A percentile compares a stretch with the other conserved stretches of the same genome.
Conservation (phyloP, 805 yeast genomes). For the Scheffersomyces lignosus region DNA sequence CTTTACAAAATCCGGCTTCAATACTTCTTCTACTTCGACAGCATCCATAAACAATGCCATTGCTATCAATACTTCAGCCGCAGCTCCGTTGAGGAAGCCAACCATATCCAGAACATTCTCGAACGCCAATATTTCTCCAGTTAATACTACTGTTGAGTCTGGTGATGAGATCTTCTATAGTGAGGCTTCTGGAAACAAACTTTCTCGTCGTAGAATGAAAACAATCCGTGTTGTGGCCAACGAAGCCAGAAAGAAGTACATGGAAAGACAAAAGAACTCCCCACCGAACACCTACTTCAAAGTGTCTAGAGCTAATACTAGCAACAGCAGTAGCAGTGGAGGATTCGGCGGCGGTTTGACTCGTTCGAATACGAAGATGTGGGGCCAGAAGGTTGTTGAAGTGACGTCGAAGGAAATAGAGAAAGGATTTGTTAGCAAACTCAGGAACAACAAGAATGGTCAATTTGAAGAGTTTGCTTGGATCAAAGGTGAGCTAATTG, state of each 20-base stretch:
- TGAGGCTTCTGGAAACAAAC: slow-evolving; percentile 37
- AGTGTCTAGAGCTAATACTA: slow-evolving; percentile 1
- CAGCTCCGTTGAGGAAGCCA: slow-evolving; percentile 22
- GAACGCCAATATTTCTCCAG: slow-evolving; percentile 41
- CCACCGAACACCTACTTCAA: slow-evolving; percentile 1
- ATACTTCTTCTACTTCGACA: too few species aligned
- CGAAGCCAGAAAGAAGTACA: slow-evolving; percentile 61
- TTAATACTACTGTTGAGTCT: slow-evolving; percentile 19
- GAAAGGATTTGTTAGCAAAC: slow-evolving; percentile 62
- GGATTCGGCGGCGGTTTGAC: slow-evolving; percentile 47
- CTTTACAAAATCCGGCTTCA: too few species aligned
- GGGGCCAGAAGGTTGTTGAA: slow-evolving; percentile 95
- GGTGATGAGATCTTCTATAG: slow-evolving; percentile 38
- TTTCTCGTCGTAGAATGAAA: slow-evolving; percentile 66
- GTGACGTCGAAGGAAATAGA: slow-evolving; percentile 72
- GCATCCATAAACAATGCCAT: background rate
- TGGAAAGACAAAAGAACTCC: slow-evolving; percentile 21
- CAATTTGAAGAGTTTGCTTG: slow-evolving; percentile 87
- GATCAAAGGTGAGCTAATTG: slow-evolving; percentile 96
- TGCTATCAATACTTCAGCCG: background rate
- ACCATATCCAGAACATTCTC: slow-evolving; percentile 45
- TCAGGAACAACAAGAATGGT: slow-evolving; percentile 61
- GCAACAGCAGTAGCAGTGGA: slow-evolving; percentile 17
- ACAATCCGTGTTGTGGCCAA: slow-evolving; percentile 91
- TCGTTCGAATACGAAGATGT: slow-evolving; percentile 85